These are phyloP conservation scores for Paraglomus brasilianum DNA, from an alignment of 192 early-diverging fungal genomes.

Conservation along the genomic window DNA sequence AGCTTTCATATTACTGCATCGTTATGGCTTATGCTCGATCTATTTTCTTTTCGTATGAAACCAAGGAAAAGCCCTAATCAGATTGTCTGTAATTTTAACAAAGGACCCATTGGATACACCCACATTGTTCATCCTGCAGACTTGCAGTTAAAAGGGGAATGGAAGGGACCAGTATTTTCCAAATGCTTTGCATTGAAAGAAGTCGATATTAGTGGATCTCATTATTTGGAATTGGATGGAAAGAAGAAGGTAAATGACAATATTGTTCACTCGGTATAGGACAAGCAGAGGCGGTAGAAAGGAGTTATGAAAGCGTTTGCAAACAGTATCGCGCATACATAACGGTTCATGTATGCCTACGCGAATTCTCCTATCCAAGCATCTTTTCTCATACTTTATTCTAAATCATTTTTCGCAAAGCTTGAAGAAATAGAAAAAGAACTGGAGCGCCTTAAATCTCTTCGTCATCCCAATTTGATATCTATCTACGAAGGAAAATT, in stretches of 20 bases:
- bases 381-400: neutral
- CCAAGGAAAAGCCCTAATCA: too few relatives aligned
- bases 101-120: conserved; percentile 39
- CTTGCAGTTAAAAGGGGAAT: conserved; percentile 39
- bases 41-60: too few relatives aligned
- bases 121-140: conserved; percentile 41
- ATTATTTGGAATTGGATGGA: conserved; percentile 52
- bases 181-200: conserved; percentile 40
- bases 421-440: conserved; percentile 59
- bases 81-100: conserved; percentile 30
- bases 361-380: too few relatives aligned
- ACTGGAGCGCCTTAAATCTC: conserved; percentile 54
- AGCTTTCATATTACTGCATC: too few relatives aligned
- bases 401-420: conserved; percentile 4
- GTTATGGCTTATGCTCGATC: too few relatives aligned
- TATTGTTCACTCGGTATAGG: too few relatives aligned
- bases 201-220: conserved; percentile 43
- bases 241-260: conserved; percentile 43
- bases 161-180: conserved; percentile 27
- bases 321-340: too few relatives aligned
- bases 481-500: conserved; percentile 58
- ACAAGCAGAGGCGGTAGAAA: too few relatives aligned
- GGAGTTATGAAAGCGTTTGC: neutral
- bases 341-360: too few relatives aligned
- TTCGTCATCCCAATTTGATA: conserved; percentile 60